Percentiles rank a stretch among this genome's conserved stretches.
phyloP scores from a whole-genome alignment of 352 stramenopile genomes.

The Lagenidium sp. region DNA sequence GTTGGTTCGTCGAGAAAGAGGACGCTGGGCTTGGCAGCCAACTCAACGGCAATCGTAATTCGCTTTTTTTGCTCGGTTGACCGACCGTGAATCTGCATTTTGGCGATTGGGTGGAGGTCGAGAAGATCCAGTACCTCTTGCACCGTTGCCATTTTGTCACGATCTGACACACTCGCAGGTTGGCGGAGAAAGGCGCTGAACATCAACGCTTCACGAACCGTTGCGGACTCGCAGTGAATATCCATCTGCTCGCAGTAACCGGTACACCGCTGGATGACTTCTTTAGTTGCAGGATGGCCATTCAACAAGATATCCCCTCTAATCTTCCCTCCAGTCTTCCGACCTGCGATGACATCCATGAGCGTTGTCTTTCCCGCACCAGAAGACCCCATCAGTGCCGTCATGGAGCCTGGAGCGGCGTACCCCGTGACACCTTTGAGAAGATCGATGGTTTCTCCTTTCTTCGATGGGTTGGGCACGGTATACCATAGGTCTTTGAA shows the following conservation, averaged over 20 bases:
- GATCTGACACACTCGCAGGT: conserved; percentile 3
- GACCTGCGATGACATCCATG: conserved; percentile 16
- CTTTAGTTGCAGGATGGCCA: conserved; percentile 12
- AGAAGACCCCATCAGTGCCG: conserved; percentile 28
- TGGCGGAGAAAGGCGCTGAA: conserved; percentile 75
- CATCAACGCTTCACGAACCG: conserved; percentile 28
- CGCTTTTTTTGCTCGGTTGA: conserved; percentile 30
- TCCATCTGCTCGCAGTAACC: conserved; percentile 18
- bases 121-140: conserved; percentile 29
- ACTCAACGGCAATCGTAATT: conserved; percentile 74
- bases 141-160: conserved; percentile 23
- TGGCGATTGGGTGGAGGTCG: conserved; percentile 19
- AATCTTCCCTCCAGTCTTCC: conserved; percentile 75
- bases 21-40: conserved; percentile 68
- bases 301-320: conserved; percentile 64
- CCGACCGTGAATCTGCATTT: conserved; percentile 22
- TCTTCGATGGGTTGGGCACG: conserved; percentile 6
- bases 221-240: conserved; percentile 31
- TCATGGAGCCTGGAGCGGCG: conserved; percentile 22
- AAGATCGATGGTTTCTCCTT: conserved; percentile 13
- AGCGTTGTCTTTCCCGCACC: conserved; percentile 24
- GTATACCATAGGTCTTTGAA: conserved; percentile 25
- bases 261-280: conserved; percentile 14
- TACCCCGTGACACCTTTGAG: conserved; percentile 25
- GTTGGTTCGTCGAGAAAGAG: conserved; percentile 71